Evolutionary conservation across 345 rosid genomes (phyloP).

Genomic region (Dovyalis caffra): DNA sequence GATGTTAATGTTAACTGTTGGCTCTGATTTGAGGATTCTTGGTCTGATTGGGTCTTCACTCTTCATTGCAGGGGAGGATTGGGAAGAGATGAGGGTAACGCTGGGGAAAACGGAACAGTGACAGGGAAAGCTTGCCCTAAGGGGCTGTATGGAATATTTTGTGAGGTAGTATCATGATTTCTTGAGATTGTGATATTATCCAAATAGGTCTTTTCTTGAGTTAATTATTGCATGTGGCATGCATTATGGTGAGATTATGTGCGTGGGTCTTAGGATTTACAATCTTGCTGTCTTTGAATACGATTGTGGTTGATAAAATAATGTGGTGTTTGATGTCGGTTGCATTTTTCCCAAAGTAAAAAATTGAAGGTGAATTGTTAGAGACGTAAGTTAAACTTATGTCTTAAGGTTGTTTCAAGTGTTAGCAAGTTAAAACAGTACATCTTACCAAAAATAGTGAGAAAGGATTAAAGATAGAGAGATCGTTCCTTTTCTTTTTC

Average conservation of each 20-base stretch:
- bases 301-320: not conserved
- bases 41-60: not conserved
- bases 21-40: not conserved
- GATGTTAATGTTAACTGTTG: not conserved
- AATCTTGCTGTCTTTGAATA: not conserved
- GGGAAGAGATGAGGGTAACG: conserved; percentile 47
- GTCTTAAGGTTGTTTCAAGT: not conserved
- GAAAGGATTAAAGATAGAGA: not conserved
- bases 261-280: not conserved
- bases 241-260: not conserved
- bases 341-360: not conserved
- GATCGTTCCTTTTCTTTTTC: not conserved
- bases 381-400: not conserved
- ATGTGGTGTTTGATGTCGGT: not conserved
- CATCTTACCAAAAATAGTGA: not conserved
- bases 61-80: conserved; percentile 61
- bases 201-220: not conserved
- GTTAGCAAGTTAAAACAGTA: not conserved
- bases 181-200: not conserved
- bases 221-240: not conserved
- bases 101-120: conserved; percentile 82
- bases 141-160: conserved; percentile 89
- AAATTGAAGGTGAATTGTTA: not conserved
- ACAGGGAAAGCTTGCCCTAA: conserved; percentile 93
- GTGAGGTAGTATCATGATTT: conserved; percentile 49